Evolutionary conservation across 2,329 filamentous ascomycete species (phyloP), one percentile per base, ranked within the genome.

Genomic region (Fulvia fulva): DNA sequence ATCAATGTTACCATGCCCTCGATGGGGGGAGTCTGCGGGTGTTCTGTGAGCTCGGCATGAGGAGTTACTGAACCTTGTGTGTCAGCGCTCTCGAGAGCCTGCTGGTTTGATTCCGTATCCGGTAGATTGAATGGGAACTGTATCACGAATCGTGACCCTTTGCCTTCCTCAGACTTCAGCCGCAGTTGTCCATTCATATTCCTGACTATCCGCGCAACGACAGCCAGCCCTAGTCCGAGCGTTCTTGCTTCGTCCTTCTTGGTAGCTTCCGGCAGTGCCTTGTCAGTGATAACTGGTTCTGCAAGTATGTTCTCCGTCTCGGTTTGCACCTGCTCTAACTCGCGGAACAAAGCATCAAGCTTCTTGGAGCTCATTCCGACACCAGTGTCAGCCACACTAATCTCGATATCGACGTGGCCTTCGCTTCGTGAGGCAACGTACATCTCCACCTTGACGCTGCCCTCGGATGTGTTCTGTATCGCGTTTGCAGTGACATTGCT

Each of bases 161-260:
- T 89, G 1, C 88, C 88, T 69, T 88, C 83, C 67, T 94, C 90
- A 0, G 91, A 96, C 67, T 91, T 93, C 1, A 96, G 76, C 1
- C 90, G 85, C 28, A 96, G 74, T 68, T 96, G 91, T 0, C 91
- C 92, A 58, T 93, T 87, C 89, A 96, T 94, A 68, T 91, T 96
- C n/a, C 87, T 84, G 30, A 96, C 81, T 34, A 91, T 90, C 37
- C 91, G 84, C 16, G 90, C 89, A n/a, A 96, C 91, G 12, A 95
- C 81, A 0, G 91, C 91, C n/a, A 96, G 80, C 0, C 91, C 92
- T 9, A 96, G 81, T 0, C 92, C 92, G 1, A 96, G 74, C 0
- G 85, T 86, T 9, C 77, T 75, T 19, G 64, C 53, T 57, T 68
- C 70, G 1, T 71, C 45, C 4, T 67, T 63, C 32, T 74, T 73